Conservation (phyloP, 495 filamentous ascomycete species). For the Apiosordaria backusii region DNA sequence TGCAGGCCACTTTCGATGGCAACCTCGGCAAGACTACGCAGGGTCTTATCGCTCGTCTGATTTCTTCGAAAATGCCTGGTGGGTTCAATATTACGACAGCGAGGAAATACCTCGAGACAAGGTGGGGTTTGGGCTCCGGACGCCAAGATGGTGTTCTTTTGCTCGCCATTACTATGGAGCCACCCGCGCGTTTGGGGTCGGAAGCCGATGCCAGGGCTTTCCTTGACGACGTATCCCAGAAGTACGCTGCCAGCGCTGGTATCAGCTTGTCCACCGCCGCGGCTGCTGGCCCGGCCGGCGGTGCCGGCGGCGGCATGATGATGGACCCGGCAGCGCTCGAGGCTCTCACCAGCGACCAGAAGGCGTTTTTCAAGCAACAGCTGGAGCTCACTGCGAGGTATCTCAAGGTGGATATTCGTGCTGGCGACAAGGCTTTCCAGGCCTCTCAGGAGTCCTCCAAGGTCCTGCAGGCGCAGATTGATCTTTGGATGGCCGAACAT, state of each 20-base stretch:
- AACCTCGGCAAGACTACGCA: constrained; percentile 96
- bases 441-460: constrained; percentile 77
- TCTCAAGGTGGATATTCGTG: constrained; percentile 91
- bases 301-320: constrained; percentile 81
- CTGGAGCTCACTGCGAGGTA: constrained; percentile 92
- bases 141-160: constrained; percentile 89
- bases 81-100: constrained; percentile 97
- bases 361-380: constrained; percentile 93
- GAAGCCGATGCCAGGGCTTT: constrained; percentile 90
- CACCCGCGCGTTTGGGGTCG: constrained; percentile 77
- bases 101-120: constrained; percentile 88
- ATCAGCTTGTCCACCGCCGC: constrained; percentile 77
- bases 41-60: constrained; percentile 86
- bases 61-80: constrained; percentile 99
- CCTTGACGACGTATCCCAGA: constrained; percentile 79
- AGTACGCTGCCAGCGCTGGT: constrained; percentile 82
- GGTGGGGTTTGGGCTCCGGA: constrained; percentile 85
- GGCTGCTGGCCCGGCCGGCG: constrained; percentile 68
- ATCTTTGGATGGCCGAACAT: constrained; percentile 92
- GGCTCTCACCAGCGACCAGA: constrained; percentile 93
- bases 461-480: constrained; percentile 85
- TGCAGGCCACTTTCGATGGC: constrained; percentile 97
- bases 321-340: constrained; percentile 98
- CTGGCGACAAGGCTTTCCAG: constrained; percentile 89
- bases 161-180: constrained; percentile 89